These are phyloP conservation scores for Nicotiana noctiflora DNA, from an alignment of 257 asterid species.

Conservation along the genomic window DNA sequence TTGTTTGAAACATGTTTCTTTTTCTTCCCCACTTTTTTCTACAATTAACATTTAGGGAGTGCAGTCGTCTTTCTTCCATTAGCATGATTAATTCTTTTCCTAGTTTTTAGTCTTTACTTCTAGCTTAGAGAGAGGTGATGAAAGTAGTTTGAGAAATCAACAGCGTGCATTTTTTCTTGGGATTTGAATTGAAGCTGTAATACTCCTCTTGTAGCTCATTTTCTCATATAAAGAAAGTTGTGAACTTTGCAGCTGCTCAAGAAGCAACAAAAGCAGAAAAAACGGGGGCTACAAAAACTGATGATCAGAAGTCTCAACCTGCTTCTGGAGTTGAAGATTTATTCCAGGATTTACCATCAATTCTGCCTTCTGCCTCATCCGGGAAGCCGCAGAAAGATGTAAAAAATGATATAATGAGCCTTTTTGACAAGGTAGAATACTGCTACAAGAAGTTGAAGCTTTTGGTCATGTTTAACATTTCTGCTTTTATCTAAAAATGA, in stretches of 20 bases:
- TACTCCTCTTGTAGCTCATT: not conserved
- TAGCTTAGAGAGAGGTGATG: not conserved
- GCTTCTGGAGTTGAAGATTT: conserved; percentile 73
- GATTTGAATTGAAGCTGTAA: not conserved
- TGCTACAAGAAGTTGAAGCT: conserved; percentile 3
- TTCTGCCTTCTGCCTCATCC: conserved; percentile 34
- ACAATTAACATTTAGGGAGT: not conserved
- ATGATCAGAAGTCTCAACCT: conserved; percentile 40
- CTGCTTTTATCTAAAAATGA: not conserved
- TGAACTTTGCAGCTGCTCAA: conserved; percentile 66
- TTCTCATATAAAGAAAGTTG: not conserved
- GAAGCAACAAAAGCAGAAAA: conserved; percentile 48
- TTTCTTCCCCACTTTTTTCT: not conserved
- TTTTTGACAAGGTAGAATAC: conserved; percentile 76
- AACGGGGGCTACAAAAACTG: conserved; percentile 23
- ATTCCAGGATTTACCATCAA: conserved; percentile 62
- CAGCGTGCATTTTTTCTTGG: not conserved
- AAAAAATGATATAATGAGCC: conserved; percentile 91
- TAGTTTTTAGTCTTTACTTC: not conserved
- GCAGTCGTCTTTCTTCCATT: not conserved
- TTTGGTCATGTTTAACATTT: not conserved
- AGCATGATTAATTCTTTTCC: not conserved
- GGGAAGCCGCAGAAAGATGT: conserved; percentile 66
- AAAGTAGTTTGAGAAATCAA: not conserved
- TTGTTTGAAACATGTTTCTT: not conserved